Base-by-base conservation (phyloP, 306 rosid genomes). In the Rubus idaeus region DNA sequence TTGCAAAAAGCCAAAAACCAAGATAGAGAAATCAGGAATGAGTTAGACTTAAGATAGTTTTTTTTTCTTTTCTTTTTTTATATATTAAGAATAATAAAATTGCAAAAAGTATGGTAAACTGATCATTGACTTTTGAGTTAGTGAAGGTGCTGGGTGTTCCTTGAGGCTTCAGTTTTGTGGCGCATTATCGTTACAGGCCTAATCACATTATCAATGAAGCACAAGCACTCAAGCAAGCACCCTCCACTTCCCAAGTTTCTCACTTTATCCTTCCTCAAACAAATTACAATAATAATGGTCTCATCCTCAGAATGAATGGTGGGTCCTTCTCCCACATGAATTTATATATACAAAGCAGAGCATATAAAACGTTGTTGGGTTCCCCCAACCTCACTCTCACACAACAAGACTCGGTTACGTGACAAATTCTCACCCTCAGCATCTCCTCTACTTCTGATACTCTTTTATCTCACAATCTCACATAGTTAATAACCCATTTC, bases 371-470 rank as follows among this genome's bases (percentile, higher is more conserved):
- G 13, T 61, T 17, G 69, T 45, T 67, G 39, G 47, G 78, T 61
- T 60, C 77, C 18, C 35, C 64, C 65, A 35, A 51, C 30, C 47
- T 17, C 26, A 30, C 10, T 16, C 35, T 30, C 35, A 30, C 35
- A 30, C 35, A 30, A 30, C 35, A 30, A 30, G 35, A 30, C 35
- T 44, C 77, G 50, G 80, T 90, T 90, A 88, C 66, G 77, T 61
- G 90, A 89, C 96, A 93, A 89, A 82, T 60, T 78, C 78, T 13
- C 46, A 83, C 77, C 82, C 86, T 68, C 73, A 85, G 77, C 86
- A 89, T 90, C 92, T 88, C 80, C 87, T 80, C 80, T 60, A 16
- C 72, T 80, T 50, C 66, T 73, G 91, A 90, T 92, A 78, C 96
- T 45, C 81, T 10, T 42, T 10, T 20, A 13, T 60, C 40, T 77